These are phyloP conservation scores for Cymbopogon citratus DNA, from an alignment of 176 grass and related monocot genomes.

Conservation along the genomic window DNA sequence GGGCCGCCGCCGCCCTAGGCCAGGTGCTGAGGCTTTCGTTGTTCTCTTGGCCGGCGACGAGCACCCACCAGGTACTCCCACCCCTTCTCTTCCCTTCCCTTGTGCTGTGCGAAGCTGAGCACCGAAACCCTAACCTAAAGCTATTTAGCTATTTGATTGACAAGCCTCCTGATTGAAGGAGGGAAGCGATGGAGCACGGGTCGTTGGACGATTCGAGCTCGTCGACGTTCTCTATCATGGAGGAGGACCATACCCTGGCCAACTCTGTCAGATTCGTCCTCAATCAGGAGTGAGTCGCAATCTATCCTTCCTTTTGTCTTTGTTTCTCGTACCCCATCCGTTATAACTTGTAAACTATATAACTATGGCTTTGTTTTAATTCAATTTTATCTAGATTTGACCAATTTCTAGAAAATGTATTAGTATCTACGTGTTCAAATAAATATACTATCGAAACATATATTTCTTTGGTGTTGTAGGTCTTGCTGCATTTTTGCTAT, in stretches of 20 bases:
- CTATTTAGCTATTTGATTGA: too few relatives aligned
- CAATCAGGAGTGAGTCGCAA: conserved; percentile 80
- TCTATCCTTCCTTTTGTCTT: neutral
- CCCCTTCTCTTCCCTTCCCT: too few relatives aligned
- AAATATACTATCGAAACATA: neutral
- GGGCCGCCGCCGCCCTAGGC: too few relatives aligned
- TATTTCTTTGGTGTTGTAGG: neutral
- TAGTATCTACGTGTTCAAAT: neutral
- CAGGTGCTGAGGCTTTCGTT: too few relatives aligned
- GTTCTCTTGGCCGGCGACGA: too few relatives aligned
- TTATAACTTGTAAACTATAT: neutral
- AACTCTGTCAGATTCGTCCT: conserved; percentile 77
- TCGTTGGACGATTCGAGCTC: conserved; percentile 41
- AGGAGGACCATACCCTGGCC: conserved; percentile 84
- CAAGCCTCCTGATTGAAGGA: neutral
- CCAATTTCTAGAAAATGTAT: neutral
- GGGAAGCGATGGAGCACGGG: conserved; percentile 64
- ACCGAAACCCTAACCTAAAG: too few relatives aligned
- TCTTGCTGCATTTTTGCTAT: neutral
- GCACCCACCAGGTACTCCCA: too few relatives aligned
- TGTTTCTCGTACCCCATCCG: neutral
- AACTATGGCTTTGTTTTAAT: neutral
- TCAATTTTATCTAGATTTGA: neutral
- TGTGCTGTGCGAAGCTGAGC: too few relatives aligned
- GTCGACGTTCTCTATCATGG: conserved; percentile 72